These are phyloP conservation scores for Erigeron philadelphicus DNA, from an alignment of 140 eudicot species.

Conservation along the genomic window DNA sequence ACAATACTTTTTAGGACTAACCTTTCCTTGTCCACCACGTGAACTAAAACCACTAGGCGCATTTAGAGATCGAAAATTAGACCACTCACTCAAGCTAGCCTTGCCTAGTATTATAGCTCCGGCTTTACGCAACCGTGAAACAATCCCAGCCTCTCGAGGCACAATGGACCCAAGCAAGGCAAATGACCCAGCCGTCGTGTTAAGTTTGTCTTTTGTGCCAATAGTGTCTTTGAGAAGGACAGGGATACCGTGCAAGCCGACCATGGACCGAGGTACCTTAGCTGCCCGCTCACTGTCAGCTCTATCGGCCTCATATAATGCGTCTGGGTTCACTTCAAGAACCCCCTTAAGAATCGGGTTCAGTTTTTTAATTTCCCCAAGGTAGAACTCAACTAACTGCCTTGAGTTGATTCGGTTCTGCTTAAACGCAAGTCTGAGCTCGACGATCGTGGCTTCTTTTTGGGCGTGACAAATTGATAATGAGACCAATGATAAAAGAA, in stretches of 20 bases:
- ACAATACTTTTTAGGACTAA: slow-evolving; percentile 18
- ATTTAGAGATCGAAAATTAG: slow-evolving; percentile 40
- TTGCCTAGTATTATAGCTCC: slow-evolving; percentile 73
- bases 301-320: slow-evolving; percentile 42
- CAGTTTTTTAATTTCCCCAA: slow-evolving; percentile 43
- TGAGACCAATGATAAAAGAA: slow-evolving; percentile 23
- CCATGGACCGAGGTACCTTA: slow-evolving; percentile 26
- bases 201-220: slow-evolving; percentile 55
- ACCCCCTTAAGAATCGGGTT: slow-evolving; percentile 50
- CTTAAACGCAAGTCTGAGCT: not conserved
- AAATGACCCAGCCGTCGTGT: slow-evolving; percentile 60
- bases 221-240: slow-evolving; percentile 65
- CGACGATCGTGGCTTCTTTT: slow-evolving; percentile 36
- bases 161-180: slow-evolving; percentile 65
- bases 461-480: slow-evolving; percentile 20
- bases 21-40: slow-evolving; percentile 68
- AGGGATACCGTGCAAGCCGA: slow-evolving; percentile 56
- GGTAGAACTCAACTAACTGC: slow-evolving; percentile 59
- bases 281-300: slow-evolving; percentile 48
- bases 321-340: slow-evolving; percentile 78
- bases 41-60: slow-evolving; percentile 74
- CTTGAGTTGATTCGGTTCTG: slow-evolving; percentile 41
- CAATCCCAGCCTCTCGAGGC: slow-evolving; percentile 62
- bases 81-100: slow-evolving; percentile 79
- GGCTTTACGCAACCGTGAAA: slow-evolving; percentile 48